Conservation (phyloP, 2,329 filamentous ascomycete genomes). For the Fusarium paranaense region DNA sequence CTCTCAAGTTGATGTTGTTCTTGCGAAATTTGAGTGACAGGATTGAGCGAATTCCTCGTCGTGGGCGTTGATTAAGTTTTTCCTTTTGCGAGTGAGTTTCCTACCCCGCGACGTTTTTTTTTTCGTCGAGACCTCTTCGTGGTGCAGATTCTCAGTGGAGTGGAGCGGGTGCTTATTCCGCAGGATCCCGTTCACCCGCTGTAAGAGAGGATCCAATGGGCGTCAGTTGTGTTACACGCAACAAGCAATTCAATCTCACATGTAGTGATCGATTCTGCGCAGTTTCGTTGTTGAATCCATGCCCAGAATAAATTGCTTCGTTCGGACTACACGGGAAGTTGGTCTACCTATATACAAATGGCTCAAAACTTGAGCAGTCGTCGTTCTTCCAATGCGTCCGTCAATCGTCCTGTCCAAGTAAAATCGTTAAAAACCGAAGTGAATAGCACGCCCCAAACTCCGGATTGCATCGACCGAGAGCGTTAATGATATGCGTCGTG, state of each 20-base stretch:
- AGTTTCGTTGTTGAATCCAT: neutral
- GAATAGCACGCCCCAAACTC: constrained; percentile 23
- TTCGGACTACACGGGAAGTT: neutral
- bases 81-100: neutral
- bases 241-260: neutral
- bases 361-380: neutral
- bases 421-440: constrained; percentile 17
- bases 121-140: neutral
- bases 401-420: neutral
- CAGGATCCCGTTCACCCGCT: neutral
- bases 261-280: neutral
- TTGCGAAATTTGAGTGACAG: neutral
- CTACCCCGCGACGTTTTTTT: constrained; percentile 7
- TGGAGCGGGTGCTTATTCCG: neutral
- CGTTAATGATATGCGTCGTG: constrained; percentile 21
- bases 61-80: neutral
- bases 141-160: constrained; percentile 8
- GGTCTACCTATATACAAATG: constrained; percentile 13
- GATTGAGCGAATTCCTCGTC: neutral
- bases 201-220: neutral
- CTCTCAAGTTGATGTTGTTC: neutral
- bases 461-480: neutral
- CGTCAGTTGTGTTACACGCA: neutral
- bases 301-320: neutral
- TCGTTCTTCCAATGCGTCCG: neutral